Evolutionary conservation across 2,329 filamentous ascomycete genomes (phyloP).

Genomic region (Xylariaceae sp.): DNA sequence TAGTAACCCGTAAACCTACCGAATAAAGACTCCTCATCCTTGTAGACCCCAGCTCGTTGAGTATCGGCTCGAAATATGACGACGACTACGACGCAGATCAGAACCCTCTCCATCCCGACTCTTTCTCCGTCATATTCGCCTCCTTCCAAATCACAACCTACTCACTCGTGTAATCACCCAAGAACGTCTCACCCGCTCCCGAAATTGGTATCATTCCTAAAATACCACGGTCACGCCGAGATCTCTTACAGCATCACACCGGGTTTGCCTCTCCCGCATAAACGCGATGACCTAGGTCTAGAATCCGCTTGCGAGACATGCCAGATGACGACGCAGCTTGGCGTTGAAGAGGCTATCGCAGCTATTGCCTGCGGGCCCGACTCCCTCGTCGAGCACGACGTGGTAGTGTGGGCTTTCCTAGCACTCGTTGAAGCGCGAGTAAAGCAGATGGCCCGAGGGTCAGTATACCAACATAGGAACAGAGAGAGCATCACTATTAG

Average conservation of each 20-base stretch:
- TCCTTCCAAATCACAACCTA: not conserved
- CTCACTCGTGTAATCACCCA: conserved; percentile 3
- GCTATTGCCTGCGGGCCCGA: conserved; percentile 4
- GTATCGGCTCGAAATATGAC: no score
- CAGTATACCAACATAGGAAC: no score
- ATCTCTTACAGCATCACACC: not conserved
- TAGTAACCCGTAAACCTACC: no score
- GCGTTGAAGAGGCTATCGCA: conserved; percentile 5
- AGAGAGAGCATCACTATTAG: no score
- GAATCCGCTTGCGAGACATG: not conserved
- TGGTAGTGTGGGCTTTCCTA: not conserved
- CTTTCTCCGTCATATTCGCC: not conserved
- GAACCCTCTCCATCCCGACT: not conserved
- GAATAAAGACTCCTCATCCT: no score
- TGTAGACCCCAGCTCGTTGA: no score
- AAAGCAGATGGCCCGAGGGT: not conserved
- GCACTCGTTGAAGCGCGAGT: not conserved
- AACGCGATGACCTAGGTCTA: not conserved
- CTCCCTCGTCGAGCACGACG: conserved; percentile 1
- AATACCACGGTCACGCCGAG: not conserved
- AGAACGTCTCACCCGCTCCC: conserved; percentile 5
- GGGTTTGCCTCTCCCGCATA: not conserved
- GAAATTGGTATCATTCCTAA: conserved; percentile 5
- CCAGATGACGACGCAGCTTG: conserved; percentile 5
- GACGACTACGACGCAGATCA: no score